Evolutionary conservation across 106 monocot genomes (phyloP), one percentile per base, ranked within the genome.

Genomic region (Ottelia alismoides): DNA sequence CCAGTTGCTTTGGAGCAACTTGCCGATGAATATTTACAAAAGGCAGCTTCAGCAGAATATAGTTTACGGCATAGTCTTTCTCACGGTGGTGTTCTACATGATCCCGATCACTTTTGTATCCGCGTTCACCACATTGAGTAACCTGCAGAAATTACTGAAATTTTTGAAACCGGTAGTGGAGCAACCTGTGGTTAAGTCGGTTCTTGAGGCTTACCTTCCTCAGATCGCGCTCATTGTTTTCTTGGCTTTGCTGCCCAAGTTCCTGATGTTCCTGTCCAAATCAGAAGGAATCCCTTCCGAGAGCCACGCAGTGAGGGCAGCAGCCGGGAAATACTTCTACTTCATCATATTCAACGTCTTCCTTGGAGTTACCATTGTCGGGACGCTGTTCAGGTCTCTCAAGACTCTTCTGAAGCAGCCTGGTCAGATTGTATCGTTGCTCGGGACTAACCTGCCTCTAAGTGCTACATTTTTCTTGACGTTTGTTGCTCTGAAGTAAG

Each of bases 291-390:
- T 99, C 20, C 61, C 78, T 19, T 79, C 89, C 0, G 49, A 77
- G 53, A 74, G 78, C 55, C 98, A 99, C 62, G 79, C 60, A 1
- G 58, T 71, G 16, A 47, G 90, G 29, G 89, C 98, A 25, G 67
- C 90, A 16, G 79, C 89, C 9, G 98, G 90, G 29, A 99, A 90
- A 52, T 99, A 86, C 59, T 99, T 99, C 56, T 99, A 99, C 51
- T 99, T 99, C 52, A 72, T 83, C 17, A 63, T 99, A 14, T 99
- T 99, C 53, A 99, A 99, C 69, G 86, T 99, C 29, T 99, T 99
- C 57, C 61, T 99, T 40, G 90, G 98, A 40, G 85, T 90, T 46
- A 83, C 98, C 0, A 30, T 99, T 12, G 60, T 63, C 2, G 82
- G 82, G 27, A 63, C 89, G 48, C 51, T 99, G 64, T 77, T 72